Evolutionary conservation across 371 early-diverging fungal species (phyloP).

Genomic region (Mucor irregularis): DNA sequence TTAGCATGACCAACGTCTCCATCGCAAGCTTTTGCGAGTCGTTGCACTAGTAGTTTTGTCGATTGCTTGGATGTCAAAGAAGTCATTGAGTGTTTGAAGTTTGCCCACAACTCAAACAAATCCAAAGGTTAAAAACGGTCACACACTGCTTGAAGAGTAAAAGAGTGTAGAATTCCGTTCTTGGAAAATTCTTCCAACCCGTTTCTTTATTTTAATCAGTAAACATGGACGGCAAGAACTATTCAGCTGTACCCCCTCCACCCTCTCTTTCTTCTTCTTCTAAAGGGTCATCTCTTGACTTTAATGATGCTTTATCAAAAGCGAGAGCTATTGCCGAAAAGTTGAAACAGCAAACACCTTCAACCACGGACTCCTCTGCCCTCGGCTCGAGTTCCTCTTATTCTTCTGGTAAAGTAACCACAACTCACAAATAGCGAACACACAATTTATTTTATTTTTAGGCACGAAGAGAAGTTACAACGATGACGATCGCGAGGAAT

Average conservation of each 20-base stretch:
- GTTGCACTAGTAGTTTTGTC: too few relatives aligned
- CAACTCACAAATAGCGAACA: conserved; percentile 4
- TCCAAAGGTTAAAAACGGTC: too few relatives aligned
- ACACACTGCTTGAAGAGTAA: too few relatives aligned
- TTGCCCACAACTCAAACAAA: too few relatives aligned
- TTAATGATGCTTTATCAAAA: conserved; percentile 74
- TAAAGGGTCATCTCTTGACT: conserved; percentile 47
- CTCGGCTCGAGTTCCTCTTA: background rate
- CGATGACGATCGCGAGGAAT: conserved; percentile 26
- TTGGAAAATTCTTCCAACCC: too few relatives aligned
- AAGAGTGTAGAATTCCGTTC: too few relatives aligned
- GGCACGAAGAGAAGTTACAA: conserved; percentile 41
- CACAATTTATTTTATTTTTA: conserved; percentile 5
- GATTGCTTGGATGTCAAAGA: too few relatives aligned
- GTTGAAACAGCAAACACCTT: conserved; percentile 51
- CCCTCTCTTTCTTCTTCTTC: conserved; percentile 27
- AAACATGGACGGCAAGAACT: conserved; percentile 31
- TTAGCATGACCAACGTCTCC: conserved; percentile 28
- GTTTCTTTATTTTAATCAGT: background rate
- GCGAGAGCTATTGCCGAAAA: conserved; percentile 86
- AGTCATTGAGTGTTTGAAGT: too few relatives aligned
- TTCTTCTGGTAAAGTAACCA: conserved; percentile 1
- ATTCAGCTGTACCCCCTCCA: conserved; percentile 49
- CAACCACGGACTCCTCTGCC: conserved; percentile 18
- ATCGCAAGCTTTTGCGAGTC: conserved; percentile 37